A percentile compares a stretch with the other conserved stretches of the same genome.
Conservation (phyloP, 2,329 filamentous ascomycete genomes). For the Phaeosphaeriaceae sp. region DNA sequence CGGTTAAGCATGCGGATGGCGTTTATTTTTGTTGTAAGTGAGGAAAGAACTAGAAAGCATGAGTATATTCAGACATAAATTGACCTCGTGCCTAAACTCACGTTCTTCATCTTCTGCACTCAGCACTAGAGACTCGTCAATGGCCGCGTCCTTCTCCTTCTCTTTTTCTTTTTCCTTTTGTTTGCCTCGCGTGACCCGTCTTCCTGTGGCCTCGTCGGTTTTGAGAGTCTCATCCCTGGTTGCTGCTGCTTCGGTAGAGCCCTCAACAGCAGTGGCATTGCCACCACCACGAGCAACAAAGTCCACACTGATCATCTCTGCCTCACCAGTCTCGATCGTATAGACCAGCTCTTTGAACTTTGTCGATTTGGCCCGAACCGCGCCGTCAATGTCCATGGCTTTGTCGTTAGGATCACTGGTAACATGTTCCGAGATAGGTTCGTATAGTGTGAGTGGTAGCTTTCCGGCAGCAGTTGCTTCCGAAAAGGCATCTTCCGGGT, state of each 20-base stretch:
- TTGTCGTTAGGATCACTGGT: constrained; percentile 44
- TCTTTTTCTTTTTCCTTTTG: constrained; percentile 58
- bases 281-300: constrained; percentile 86
- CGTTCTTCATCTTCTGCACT: constrained; percentile 69
- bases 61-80: constrained; percentile 11
- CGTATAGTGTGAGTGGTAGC: constrained; percentile 89
- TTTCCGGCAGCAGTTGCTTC: constrained; percentile 71
- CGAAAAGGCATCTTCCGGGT: constrained; percentile 65
- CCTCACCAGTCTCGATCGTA: constrained; percentile 89
- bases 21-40: constrained; percentile 85
- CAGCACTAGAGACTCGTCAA: constrained; percentile 49
- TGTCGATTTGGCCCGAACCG: constrained; percentile 57
- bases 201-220: constrained; percentile 54
- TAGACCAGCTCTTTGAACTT: constrained; percentile 86
- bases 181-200: constrained; percentile 58
- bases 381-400: constrained; percentile 69
- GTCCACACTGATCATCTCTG: constrained; percentile 97
- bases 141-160: constrained; percentile 40
- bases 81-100: constrained; percentile 43
- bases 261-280: constrained; percentile 69
- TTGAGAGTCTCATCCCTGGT: constrained; percentile 20
- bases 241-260: constrained; percentile 30
- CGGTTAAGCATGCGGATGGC: constrained; percentile 89
- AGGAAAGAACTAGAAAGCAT: constrained; percentile 60
- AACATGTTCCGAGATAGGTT: constrained; percentile 63